phyloP scores from a whole-genome alignment of 805 yeast genomes.

The Helenozyma rhizophorensis region DNA sequence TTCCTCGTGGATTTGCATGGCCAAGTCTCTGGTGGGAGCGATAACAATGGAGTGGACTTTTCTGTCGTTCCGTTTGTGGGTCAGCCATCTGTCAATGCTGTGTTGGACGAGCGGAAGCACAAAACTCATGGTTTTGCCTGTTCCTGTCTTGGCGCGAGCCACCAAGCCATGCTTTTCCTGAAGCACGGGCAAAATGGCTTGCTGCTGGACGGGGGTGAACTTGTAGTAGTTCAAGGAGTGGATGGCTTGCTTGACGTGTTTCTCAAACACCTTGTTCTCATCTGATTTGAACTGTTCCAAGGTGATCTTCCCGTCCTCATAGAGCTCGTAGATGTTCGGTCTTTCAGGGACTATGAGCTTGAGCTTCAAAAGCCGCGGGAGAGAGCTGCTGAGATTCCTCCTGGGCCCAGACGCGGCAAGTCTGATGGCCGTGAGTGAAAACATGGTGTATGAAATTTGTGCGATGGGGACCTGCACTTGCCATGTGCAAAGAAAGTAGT shows the following conservation, averaged over 20 bases:
- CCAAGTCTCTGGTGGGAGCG: conserved; percentile 90
- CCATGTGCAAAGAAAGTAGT: no score
- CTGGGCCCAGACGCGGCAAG: no score
- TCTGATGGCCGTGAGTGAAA: no score
- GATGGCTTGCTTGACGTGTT: conserved; percentile 10
- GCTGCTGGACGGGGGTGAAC: conserved; percentile 67
- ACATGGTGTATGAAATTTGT: no score
- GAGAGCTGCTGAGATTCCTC: no score
- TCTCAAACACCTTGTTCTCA: conserved; percentile 7
- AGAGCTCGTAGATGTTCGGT: no score
- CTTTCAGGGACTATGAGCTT: no score
- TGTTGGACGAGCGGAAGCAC: conserved; percentile 74
- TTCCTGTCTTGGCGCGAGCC: conserved; percentile 91
- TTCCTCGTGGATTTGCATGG: conserved; percentile 73
- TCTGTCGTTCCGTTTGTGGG: conserved; percentile 25
- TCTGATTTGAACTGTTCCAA: conserved; percentile 10
- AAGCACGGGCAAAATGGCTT: conserved; percentile 56
- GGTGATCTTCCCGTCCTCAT: conserved; percentile 6
- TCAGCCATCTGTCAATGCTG: conserved; percentile 26
- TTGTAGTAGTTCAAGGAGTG: conserved; percentile 36
- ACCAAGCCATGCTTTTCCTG: conserved; percentile 59
- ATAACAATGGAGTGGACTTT: conserved; percentile 52
- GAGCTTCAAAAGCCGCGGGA: neutral
- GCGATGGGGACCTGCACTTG: no score
- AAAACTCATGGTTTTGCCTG: conserved; percentile 91